These are phyloP conservation scores for Podospora pseudopauciseta DNA, from an alignment of 495 filamentous ascomycete species.

Conservation along the genomic window DNA sequence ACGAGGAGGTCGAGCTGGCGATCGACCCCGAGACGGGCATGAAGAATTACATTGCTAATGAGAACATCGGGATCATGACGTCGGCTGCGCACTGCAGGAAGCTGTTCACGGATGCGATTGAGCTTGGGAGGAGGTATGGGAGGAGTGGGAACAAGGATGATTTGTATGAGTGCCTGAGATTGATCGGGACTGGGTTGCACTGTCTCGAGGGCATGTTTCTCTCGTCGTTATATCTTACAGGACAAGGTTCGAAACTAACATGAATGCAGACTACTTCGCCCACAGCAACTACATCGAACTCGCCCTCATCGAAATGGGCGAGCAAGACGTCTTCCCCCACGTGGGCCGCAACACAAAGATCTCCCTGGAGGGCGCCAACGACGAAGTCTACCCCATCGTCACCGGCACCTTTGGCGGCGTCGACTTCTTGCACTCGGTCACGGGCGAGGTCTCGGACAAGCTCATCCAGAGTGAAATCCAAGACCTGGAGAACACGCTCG, in stretches of 20 bases:
- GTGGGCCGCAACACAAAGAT: conserved; percentile 69
- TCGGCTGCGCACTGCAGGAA: conserved; percentile 71
- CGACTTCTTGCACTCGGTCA: conserved; percentile 79
- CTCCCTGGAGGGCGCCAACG: conserved; percentile 58
- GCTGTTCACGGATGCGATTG: conserved; percentile 66
- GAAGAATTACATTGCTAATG: conserved; percentile 89
- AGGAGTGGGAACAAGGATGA: conserved; percentile 61
- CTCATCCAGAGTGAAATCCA: conserved; percentile 81
- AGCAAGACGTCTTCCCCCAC: conserved; percentile 76
- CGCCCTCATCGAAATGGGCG: conserved; percentile 78
- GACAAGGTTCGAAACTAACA: background rate
- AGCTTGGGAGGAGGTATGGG: conserved; percentile 68
- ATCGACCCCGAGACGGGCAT: conserved; percentile 76
- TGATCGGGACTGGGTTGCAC: conserved; percentile 82
- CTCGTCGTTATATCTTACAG: background rate
- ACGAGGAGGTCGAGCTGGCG: conserved; percentile 72
- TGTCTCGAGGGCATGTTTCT: conserved; percentile 65
- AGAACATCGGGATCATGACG: conserved; percentile 66
- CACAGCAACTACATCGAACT: conserved; percentile 90
- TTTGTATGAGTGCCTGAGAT: conserved; percentile 76
- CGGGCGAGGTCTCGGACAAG: conserved; percentile 86
- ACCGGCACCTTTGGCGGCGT: conserved; percentile 93
- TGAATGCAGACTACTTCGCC: conserved; percentile 66
- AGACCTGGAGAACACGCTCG: conserved; percentile 72
- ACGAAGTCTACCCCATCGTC: conserved; percentile 69